Percentiles rank a stretch among this genome's conserved stretches.
These are phyloP conservation scores for Oldenlandia corymbosa DNA, from an alignment of 257 asterid species.

Conservation along the genomic window DNA sequence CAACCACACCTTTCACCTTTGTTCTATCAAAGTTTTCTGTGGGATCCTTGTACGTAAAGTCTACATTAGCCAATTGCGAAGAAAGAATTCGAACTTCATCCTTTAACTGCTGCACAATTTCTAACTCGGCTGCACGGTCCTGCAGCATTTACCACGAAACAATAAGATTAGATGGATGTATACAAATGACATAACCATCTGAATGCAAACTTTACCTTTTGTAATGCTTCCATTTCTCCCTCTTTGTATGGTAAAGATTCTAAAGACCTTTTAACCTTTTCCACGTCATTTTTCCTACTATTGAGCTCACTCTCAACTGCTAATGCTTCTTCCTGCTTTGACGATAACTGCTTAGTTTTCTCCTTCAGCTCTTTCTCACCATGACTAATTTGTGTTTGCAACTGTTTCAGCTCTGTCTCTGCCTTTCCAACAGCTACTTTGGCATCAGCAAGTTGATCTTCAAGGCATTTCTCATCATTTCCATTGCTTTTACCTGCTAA, in stretches of 20 bases:
- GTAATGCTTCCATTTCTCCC: slow-evolving; percentile 76
- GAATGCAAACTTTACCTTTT: too few relatives aligned
- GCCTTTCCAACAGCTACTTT: slow-evolving; percentile 82
- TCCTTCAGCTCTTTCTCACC: slow-evolving; percentile 78
- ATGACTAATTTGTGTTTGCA: slow-evolving; percentile 78
- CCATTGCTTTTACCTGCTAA: slow-evolving; percentile 95
- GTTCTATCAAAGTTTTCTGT: slow-evolving; percentile 74
- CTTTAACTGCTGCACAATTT: slow-evolving; percentile 65
- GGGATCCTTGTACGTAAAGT: slow-evolving; percentile 70
- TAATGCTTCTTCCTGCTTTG: slow-evolving; percentile 75
- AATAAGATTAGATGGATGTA: slow-evolving; percentile 17
- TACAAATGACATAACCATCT: too few relatives aligned
- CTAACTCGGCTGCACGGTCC: slow-evolving; percentile 70
- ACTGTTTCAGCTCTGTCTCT: slow-evolving; percentile 91
- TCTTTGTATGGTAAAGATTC: slow-evolving; percentile 70
- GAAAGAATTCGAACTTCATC: slow-evolving; percentile 69
- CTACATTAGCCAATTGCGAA: slow-evolving; percentile 67
- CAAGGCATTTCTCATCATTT: slow-evolving; percentile 95
- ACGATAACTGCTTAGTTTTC: slow-evolving; percentile 48
- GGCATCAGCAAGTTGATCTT: slow-evolving; percentile 93
- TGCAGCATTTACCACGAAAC: slow-evolving; percentile 24
- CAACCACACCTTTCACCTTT: slow-evolving; percentile 95
- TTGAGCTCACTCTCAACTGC: slow-evolving; percentile 64
- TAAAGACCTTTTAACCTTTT: slow-evolving; percentile 51
- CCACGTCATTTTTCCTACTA: slow-evolving; percentile 57